Evolutionary conservation across 805 yeast species (phyloP).

Genomic region (Metschnikowia gruessii): DNA sequence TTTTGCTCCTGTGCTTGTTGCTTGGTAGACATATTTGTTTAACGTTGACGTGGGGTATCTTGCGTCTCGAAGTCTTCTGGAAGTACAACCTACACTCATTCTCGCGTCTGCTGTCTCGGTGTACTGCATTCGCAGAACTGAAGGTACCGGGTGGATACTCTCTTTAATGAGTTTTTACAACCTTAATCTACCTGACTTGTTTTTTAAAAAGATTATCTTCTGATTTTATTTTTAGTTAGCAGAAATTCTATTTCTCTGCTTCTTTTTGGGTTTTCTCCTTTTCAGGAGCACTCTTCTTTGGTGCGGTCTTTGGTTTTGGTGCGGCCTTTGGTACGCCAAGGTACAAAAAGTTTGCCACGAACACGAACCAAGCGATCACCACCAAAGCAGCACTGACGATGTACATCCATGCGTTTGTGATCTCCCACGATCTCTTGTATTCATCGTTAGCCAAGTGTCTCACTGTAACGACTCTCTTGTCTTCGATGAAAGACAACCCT

Average conservation of each 20-base stretch:
- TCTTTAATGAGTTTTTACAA: too few species aligned
- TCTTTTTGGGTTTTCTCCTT: background rate
- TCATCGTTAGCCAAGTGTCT: conserved; percentile 96
- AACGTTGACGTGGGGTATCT: background rate
- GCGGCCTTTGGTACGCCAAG: conserved; percentile 25
- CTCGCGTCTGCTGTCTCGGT: conserved; percentile 1
- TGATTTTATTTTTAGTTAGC: background rate
- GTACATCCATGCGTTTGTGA: conserved; percentile 91
- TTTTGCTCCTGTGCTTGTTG: conserved; percentile 29
- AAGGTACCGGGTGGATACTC: too few species aligned
- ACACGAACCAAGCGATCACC: conserved; percentile 70
- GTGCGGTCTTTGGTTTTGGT: conserved; percentile 11
- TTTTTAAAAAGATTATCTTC: background rate
- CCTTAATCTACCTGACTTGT: background rate
- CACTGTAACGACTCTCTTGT: conserved; percentile 70
- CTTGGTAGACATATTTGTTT: conserved; percentile 16
- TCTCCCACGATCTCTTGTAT: conserved; percentile 88
- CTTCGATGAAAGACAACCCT: conserved; percentile 68
- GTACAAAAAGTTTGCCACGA: conserved; percentile 62
- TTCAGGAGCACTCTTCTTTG: conserved; percentile 3
- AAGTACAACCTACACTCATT: background rate
- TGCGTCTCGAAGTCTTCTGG: background rate
- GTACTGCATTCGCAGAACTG: conserved; percentile 4
- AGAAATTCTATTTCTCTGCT: background rate
- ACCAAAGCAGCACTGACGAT: conserved; percentile 69